Evolutionary conservation across 2,329 filamentous ascomycete genomes (phyloP).

Genomic region (Cladophialophora bantiana): DNA sequence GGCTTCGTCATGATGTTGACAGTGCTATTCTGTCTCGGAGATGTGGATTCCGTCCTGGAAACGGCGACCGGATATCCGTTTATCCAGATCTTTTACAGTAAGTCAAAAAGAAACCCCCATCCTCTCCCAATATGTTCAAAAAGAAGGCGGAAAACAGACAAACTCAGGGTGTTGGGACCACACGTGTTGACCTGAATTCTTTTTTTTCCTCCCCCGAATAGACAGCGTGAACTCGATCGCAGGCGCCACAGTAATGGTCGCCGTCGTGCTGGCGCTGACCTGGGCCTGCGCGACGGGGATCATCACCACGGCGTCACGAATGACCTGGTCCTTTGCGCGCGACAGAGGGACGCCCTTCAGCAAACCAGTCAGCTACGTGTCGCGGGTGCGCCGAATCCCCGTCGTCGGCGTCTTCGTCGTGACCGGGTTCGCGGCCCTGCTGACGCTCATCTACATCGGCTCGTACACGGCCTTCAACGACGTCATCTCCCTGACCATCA

Average conservation of each 20-base stretch:
- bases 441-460: constrained; percentile 43
- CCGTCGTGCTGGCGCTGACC: constrained; percentile 40
- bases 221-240: constrained; percentile 38
- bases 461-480: constrained; percentile 42
- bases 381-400: constrained; percentile 32
- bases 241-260: constrained; percentile 41
- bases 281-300: constrained; percentile 42
- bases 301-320: constrained; percentile 39
- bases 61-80: constrained; percentile 45
- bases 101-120: constrained; percentile 1
- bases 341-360: constrained; percentile 39
- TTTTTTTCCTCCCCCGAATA: constrained; percentile 1
- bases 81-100: constrained; percentile 43
- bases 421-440: constrained; percentile 32
- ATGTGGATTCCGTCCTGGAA: constrained; percentile 43
- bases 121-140: neutral
- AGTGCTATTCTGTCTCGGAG: constrained; percentile 46
- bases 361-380: constrained; percentile 43
- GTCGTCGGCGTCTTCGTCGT: constrained; percentile 33
- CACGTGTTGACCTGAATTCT: neutral
- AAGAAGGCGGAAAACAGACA: no score
- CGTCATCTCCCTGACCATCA: constrained; percentile 45
- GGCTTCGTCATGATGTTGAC: constrained; percentile 49
- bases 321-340: constrained; percentile 42
- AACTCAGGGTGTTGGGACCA: neutral